Conservation (phyloP, 2,329 filamentous ascomycete species). For the Fusarium mundagurra region DNA sequence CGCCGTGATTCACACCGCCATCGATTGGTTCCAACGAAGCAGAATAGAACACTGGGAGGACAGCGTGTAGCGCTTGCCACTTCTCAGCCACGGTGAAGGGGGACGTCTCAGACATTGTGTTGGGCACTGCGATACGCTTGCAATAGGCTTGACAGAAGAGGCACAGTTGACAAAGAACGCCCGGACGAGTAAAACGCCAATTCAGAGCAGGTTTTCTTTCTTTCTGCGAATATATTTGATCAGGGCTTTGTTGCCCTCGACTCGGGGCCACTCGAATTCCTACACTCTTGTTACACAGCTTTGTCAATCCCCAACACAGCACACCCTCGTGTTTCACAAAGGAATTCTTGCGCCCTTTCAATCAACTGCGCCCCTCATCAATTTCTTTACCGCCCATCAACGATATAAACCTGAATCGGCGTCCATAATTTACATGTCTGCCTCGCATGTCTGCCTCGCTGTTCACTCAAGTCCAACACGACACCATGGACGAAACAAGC, state of each 20-base stretch:
- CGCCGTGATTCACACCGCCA: too few relatives aligned
- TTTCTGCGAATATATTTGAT: too few relatives aligned
- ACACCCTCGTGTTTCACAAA: neutral
- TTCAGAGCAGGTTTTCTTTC: too few relatives aligned
- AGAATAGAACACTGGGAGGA: too few relatives aligned
- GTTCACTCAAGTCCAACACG: neutral
- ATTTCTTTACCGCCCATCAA: neutral
- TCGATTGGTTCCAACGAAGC: too few relatives aligned
- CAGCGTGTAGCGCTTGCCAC: too few relatives aligned
- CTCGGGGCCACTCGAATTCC: neutral
- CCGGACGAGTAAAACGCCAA: accelerated
- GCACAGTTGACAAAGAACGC: too few relatives aligned
- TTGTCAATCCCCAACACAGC: neutral
- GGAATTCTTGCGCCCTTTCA: neutral
- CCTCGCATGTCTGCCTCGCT: neutral
- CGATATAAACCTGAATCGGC: neutral
- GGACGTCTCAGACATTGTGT: too few relatives aligned
- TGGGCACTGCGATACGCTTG: too few relatives aligned
- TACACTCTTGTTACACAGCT: neutral
- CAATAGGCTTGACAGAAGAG: too few relatives aligned
- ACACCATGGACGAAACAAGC: neutral
- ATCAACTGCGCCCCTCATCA: neutral
- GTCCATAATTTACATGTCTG: neutral
- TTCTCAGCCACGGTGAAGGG: too few relatives aligned
- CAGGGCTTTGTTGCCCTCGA: neutral